Evolutionary conservation across 768 basidiomycete species (phyloP), one percentile per base, ranked within the genome.

Genomic region (Serendipita vermifera): DNA sequence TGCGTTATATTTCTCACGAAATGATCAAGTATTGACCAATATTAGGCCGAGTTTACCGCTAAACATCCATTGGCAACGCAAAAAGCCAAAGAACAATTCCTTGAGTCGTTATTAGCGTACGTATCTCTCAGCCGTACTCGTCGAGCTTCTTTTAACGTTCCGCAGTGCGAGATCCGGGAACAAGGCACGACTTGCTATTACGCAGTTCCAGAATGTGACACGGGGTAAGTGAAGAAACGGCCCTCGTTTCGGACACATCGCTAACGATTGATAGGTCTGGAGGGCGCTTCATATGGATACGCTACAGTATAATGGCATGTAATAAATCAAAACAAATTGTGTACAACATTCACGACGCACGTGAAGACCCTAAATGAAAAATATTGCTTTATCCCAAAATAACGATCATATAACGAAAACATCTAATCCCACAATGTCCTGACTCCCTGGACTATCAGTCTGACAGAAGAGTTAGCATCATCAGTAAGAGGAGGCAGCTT

Each of bases 1-100:
- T 87, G 36, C 32, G 68, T 55, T 7, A 9, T 41, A 36, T 40
- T 26, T 27, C 29, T 35, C 41, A 43, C 9, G 22, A n/a, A 38
- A 38, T 38, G 36, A 11, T 38, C 11, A 38, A n/a, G n/a, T n/a
- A n/a, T 20, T 29, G 9, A 15, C 9, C 46, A 51, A 22, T 29
- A 26, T 26, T 29, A 51, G 46, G 20, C 11, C 4, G 46, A 51
- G 9, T 51, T 51, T 29, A 51, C 46, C 9, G 29, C 15, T 29
- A 51, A 51, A 26, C 27, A 51, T 26, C 46, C 46, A 26, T 7
- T 51, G 22, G 11, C 46, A 29, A 51, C 46, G 31, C 46, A 51
- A 26, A 51, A 51, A n/a, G 11, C 46, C 5, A 51, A 51, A 29
- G 46, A 51, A 26, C 17, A 20, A n/a, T 51, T 51, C 2, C 24